phyloP scores from a whole-genome alignment of 2,329 filamentous ascomycete genomes.

The Beauveria varroae region DNA sequence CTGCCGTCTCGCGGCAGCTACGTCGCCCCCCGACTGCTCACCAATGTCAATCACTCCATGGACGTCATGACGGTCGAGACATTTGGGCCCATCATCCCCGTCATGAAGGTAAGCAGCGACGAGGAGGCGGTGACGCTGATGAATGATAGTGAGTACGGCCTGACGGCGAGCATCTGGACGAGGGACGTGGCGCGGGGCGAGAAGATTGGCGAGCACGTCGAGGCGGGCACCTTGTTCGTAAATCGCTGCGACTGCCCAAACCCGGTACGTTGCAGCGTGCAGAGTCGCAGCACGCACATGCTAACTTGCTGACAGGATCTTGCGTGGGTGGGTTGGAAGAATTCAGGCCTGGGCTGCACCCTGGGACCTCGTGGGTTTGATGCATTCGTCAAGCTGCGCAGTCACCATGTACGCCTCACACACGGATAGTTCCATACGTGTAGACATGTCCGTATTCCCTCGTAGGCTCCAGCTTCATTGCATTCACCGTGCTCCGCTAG shows the following conservation, averaged over 20 bases:
- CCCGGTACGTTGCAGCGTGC: conserved; percentile 56
- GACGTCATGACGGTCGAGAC: conserved; percentile 88
- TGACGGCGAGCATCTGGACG: conserved; percentile 97
- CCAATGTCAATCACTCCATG: conserved; percentile 75
- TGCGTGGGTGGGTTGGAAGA: conserved; percentile 95
- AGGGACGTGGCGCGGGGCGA: conserved; percentile 74
- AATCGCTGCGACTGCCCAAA: conserved; percentile 90
- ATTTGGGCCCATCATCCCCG: conserved; percentile 85
- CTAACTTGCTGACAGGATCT: conserved; percentile 53
- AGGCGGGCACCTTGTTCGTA: conserved; percentile 93
- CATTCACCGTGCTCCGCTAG: too few relatives aligned
- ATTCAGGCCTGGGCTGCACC: conserved; percentile 90
- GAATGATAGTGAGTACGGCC: conserved; percentile 90
- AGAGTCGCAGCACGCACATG: background rate
- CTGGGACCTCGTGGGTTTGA: conserved; percentile 87
- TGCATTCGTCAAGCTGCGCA: conserved; percentile 94
- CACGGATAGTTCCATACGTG: background rate
- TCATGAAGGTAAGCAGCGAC: conserved; percentile 81
- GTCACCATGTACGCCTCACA: conserved; percentile 55
- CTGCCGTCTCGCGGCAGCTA: conserved; percentile 75
- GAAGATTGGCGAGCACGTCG: conserved; percentile 69
- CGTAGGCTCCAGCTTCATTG: background rate
- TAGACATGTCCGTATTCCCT: background rate
- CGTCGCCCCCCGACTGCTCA: conserved; percentile 76
- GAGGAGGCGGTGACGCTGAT: conserved; percentile 75